These are phyloP conservation scores for Coniosporium tulheliwenetii DNA, from an alignment of 2,329 filamentous ascomycete species.

Conservation along the genomic window DNA sequence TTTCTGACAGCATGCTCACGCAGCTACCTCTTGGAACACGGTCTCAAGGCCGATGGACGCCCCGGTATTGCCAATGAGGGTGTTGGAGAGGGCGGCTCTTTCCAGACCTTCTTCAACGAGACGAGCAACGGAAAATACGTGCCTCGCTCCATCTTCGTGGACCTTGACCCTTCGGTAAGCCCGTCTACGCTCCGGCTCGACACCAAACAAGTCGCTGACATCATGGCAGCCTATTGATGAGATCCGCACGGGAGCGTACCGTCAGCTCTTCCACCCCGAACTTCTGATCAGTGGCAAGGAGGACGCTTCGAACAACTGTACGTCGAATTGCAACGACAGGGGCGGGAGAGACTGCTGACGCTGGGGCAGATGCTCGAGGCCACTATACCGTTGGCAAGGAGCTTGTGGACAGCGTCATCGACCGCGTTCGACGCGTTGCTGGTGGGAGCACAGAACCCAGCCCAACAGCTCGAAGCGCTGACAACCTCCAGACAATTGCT, in stretches of 20 bases:
- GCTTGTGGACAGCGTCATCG: conserved; percentile 56
- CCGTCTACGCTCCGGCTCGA: background rate
- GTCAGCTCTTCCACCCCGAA: conserved; percentile 58
- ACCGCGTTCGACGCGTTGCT: conserved; percentile 52
- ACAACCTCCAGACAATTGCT: conserved; percentile 46
- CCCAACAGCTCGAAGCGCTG: conserved; percentile 2
- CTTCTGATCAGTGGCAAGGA: conserved; percentile 60
- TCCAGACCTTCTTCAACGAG: conserved; percentile 61
- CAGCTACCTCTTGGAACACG: conserved; percentile 60
- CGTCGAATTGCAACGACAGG: conserved; percentile 5
- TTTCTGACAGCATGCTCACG: conserved; percentile 2
- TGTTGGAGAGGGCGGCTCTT: conserved; percentile 45
- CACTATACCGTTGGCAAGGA: conserved; percentile 67
- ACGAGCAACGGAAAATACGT: conserved; percentile 58
- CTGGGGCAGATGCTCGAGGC: conserved; percentile 44
- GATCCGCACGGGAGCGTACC: conserved; percentile 53
- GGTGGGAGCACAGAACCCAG: conserved; percentile 29
- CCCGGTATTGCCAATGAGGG: conserved; percentile 46
- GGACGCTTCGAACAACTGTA: conserved; percentile 62
- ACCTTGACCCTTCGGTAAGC: conserved; percentile 51
- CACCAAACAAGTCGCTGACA: background rate
- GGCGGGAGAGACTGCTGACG: background rate
- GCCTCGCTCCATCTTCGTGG: conserved; percentile 56
- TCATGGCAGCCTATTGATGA: conserved; percentile 45
- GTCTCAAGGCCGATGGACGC: conserved; percentile 48